phyloP scores from a whole-genome alignment of 768 basidiomycete genomes.

The Panellus pusillus region DNA sequence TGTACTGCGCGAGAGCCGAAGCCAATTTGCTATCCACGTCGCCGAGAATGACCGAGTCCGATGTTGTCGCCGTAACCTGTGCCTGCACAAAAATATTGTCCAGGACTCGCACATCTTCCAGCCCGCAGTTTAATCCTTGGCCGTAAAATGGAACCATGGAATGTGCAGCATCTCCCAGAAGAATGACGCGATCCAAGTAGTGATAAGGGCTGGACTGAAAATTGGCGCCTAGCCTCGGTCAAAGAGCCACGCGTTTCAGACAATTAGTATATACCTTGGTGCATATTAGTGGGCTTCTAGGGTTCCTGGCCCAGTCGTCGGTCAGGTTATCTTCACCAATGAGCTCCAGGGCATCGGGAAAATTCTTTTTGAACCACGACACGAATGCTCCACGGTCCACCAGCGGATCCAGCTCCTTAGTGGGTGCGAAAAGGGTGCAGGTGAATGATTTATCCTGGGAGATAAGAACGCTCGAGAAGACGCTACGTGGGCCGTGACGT shows the following conservation, averaged over 20 bases:
- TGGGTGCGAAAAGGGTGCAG: slow-evolving; percentile 92
- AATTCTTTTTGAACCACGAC: slow-evolving; percentile 79
- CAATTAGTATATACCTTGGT: slow-evolving; percentile 70
- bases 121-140: slow-evolving; percentile 95
- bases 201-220: slow-evolving; percentile 82
- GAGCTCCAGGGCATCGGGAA: slow-evolving; percentile 83
- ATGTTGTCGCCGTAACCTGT: slow-evolving; percentile 52
- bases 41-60: slow-evolving; percentile 32
- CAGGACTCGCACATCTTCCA: slow-evolving; percentile 95
- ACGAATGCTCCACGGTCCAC: slow-evolving; percentile 54
- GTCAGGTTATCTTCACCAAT: slow-evolving; percentile 82
- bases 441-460: slow-evolving; percentile 94
- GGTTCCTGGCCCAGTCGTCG: slow-evolving; percentile 79
- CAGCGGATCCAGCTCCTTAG: slow-evolving; percentile 69
- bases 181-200: slow-evolving; percentile 81
- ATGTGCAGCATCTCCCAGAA: slow-evolving; percentile 94
- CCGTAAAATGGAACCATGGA: slow-evolving; percentile 99
- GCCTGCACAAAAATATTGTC: slow-evolving; percentile 71
- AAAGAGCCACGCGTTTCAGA: slow-evolving; percentile 23
- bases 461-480: slow-evolving; percentile 30
- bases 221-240: slow-evolving; percentile 14
- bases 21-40: slow-evolving; percentile 58
- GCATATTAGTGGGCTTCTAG: slow-evolving; percentile 86
- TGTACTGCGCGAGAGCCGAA: slow-evolving; percentile 74
- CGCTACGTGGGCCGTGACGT: slow-evolving; percentile 23